Evolutionary conservation across 306 rosid species (phyloP), one percentile per base, ranked within the genome.

Genomic region (Crataegus laevigata): DNA sequence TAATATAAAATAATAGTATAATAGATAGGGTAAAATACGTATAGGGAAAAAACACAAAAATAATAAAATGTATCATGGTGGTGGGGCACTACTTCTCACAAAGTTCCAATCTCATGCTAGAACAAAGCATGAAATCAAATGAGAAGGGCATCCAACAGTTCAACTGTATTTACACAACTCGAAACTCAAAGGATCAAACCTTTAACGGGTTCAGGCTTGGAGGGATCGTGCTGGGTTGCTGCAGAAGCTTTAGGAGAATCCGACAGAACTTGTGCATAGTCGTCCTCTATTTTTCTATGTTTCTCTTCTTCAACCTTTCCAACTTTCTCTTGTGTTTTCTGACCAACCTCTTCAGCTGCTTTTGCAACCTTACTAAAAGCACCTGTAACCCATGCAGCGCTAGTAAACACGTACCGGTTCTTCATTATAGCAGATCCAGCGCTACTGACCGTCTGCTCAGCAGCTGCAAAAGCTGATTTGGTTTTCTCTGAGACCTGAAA

Each of bases 381-480:
- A 75, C 91, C 97, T 0, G 97, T 81, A 12, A 94, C 97, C 98
- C 97, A 94, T 32, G 97, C 69, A 21, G 98, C 73, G 43, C 97
- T 88, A 1, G 92, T 91, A 77, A 89, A 84, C 38, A 94, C 71
- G 29, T 87, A 91, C 52, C 96, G 88, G 70, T 94, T 94, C 82
- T 92, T 91, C 98, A 94, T 94, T 25, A 94, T 81, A 75, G 98
- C 91, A 77, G 98, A 89, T 73, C 98, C 98, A 54, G 96, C 96
- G 36, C n/a, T 86, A 66, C 91, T 90, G 63, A 91, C 96, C 67
- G 82, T 90, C 82, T 90, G 91, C 81, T 90, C 98, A 22, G 98
- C 97, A 66, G 82, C 98, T 19, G 98, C 89, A 78, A 94, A 82
- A 78, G 97, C 98, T 24, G 96, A 86, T 81, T 90, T 94, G 71